Evolutionary conservation across 176 grass and related monocot genomes (phyloP), one percentile per base, ranked within the genome.

Genomic region (Oryza nivara): DNA sequence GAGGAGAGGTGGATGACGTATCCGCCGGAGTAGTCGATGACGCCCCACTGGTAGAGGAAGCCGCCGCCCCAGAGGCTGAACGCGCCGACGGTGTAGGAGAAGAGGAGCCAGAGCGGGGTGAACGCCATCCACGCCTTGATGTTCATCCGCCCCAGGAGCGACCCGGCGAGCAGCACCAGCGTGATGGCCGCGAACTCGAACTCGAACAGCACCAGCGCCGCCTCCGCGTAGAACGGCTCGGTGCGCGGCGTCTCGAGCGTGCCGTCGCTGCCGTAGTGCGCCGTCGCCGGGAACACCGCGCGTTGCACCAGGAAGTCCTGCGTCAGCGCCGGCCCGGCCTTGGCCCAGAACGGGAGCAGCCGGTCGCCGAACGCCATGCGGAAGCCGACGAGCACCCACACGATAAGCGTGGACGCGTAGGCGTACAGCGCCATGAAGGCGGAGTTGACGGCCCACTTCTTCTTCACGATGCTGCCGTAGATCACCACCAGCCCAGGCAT

Each of bases 31-130:
- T 63, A 63, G 58, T 63, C 58, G 58, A 63, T 63, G 58, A 63
- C 58, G 58, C 58, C 58, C 58, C 58, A 63, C 9, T 93, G 88
- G 82, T 85, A 90, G 74, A 93, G 88, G 86, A 96, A 96, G 6
- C 94, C 91, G 67, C 94, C 93, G 76, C 93, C 93, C 93, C 93
- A 92, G 44, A 95, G 82, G 76, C 91, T 92, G 72, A 95, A 95
- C 0, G 88, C 91, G 67, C 93, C 79, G 3, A 93, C 81, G 51
- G 94, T 96, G 89, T 91, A 96, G 46, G 86, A 93, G 63, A 96
- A 85, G 28, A 91, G 83, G 3, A 93, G 49, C 91, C 91, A 96
- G 5, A 96, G 83, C 64, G 94, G 94, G 14, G 77, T 86, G 75
- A 96, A 96, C 0, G 77, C 91, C 94, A 96, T 96, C 94, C 94